Evolutionary conservation across 805 yeast species (phyloP), one percentile per base, ranked within the genome.

Genomic region (Saccharomycopsis sp.): DNA sequence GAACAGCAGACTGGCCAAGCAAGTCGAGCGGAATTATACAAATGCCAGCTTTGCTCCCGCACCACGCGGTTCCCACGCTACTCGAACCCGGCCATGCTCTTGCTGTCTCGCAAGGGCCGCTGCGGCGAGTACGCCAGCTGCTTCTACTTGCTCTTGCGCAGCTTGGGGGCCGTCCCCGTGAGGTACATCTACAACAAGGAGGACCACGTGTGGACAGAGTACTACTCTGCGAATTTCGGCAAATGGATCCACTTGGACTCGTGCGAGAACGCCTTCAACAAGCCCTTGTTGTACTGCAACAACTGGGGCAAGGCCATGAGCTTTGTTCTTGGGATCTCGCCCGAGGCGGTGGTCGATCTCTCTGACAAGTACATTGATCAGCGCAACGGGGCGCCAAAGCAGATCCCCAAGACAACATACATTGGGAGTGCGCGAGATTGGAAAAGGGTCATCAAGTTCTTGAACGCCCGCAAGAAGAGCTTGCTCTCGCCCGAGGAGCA

Each of bases 291-390:
- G 12, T 88, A 88, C 54, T 71, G 79, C 36, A 67, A 70, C 30
- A 94, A 94, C 32, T 88, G 97, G 96, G 94, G 89, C 23, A 89
- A 89, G 61, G 75, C 75, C 45, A 89, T 89, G 96, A 81, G 95
- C 39, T 86, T 84, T 59, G 81, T 77, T 2, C 62, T 89, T 42
- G 96, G 85, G 0, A 68, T 80, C 40, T 69, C 77, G 35, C 66
- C 65, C 9, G 65, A 65, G 30, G 86, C 86, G 26, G 65, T 78
- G 1, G 57, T 64, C 1, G 96, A 89, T 56, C 78, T 89, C 22
- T 73, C 87, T 18, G 56, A 58, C 8, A 72, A 85, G 47, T 88
- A 89, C 51, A 71, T 86, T 21, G 65, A 51, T 4, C 62, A 63
- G 7, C 39, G 56, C 1, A 61, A 62, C 10, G 13, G 19, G 23